Percentiles rank a stretch among this genome's conserved stretches.
Evolutionary conservation across 2,329 filamentous ascomycete species (phyloP).

Genomic region (Paradendryphiella salina): DNA sequence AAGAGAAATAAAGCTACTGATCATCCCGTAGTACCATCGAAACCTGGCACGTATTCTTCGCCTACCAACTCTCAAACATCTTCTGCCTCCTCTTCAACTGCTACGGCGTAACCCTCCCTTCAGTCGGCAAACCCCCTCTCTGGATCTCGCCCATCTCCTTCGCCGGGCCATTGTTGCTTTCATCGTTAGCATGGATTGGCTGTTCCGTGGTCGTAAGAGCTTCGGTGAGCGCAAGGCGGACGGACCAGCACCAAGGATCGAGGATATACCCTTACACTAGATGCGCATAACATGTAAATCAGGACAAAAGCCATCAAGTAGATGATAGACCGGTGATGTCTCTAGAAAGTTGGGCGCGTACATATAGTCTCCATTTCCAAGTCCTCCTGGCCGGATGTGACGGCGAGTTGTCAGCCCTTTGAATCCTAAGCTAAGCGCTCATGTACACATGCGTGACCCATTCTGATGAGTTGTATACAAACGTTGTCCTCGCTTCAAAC

Average conservation of each 20-base stretch:
- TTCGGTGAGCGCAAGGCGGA: slow-evolving; percentile 38
- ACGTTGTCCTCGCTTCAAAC: too few relatives aligned
- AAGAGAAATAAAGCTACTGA: neutral
- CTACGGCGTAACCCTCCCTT: slow-evolving; percentile 44
- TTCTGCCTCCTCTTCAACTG: slow-evolving; percentile 57
- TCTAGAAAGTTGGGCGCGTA: too few relatives aligned
- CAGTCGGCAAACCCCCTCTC: slow-evolving; percentile 50
- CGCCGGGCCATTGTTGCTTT: slow-evolving; percentile 36
- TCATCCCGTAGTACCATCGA: slow-evolving; percentile 32
- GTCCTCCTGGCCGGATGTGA: too few relatives aligned
- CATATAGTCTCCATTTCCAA: too few relatives aligned
- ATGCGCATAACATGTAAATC: neutral
- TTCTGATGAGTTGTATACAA: too few relatives aligned
- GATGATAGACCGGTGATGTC: too few relatives aligned
- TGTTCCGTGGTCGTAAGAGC: slow-evolving; percentile 35
- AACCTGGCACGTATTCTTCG: slow-evolving; percentile 48
- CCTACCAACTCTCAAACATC: slow-evolving; percentile 54
- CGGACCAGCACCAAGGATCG: slow-evolving; percentile 7
- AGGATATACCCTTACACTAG: neutral
- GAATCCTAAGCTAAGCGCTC: too few relatives aligned
- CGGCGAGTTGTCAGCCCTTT: too few relatives aligned
- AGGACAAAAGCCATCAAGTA: neutral
- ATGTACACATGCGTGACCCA: too few relatives aligned
- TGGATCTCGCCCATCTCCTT: slow-evolving; percentile 55
- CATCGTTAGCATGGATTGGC: slow-evolving; percentile 38